Conservation (phyloP, 164 flowering plant species). For the Magnolia kwangsiensis region DNA sequence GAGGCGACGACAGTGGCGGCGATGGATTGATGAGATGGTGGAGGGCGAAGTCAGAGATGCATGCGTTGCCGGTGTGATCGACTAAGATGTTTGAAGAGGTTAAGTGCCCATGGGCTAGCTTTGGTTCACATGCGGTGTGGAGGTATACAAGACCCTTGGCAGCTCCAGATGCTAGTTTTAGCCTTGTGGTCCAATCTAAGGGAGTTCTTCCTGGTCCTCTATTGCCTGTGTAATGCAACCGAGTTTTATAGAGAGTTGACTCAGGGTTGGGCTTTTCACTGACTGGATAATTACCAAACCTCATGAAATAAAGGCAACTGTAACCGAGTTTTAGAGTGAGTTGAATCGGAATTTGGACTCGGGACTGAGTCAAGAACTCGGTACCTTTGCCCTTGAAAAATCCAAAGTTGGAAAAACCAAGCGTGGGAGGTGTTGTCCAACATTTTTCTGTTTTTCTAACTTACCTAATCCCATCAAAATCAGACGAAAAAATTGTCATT, state of each 20-base stretch:
- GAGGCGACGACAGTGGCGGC: conserved; percentile 4
- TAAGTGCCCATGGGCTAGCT: conserved; percentile 39
- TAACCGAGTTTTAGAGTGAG: no score
- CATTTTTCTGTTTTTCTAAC: no score
- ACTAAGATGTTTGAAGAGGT: conserved; percentile 39
- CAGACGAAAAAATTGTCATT: no score
- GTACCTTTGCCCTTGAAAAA: no score
- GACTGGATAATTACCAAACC: no score
- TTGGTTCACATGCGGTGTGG: conserved; percentile 24
- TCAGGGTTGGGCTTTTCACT: no score
- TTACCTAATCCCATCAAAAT: no score
- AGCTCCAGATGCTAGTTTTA: conserved; percentile 32
- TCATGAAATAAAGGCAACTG: no score
- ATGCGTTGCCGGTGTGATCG: conserved; percentile 29
- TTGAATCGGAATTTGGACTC: no score
- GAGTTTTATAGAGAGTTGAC: not conserved
- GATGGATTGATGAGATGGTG: conserved; percentile 23
- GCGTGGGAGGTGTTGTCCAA: no score
- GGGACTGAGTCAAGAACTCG: no score
- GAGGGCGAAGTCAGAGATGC: conserved; percentile 38
- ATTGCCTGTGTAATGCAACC: conserved; percentile 22
- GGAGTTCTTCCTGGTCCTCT: conserved; percentile 45
- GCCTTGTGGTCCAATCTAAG: conserved; percentile 39
- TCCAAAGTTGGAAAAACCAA: no score
- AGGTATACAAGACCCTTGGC: conserved; percentile 44